Percentiles rank a stretch among this genome's conserved stretches.
These are phyloP conservation scores for Lactarius psammicola DNA, from an alignment of 768 basidiomycete genomes.

Conservation along the genomic window DNA sequence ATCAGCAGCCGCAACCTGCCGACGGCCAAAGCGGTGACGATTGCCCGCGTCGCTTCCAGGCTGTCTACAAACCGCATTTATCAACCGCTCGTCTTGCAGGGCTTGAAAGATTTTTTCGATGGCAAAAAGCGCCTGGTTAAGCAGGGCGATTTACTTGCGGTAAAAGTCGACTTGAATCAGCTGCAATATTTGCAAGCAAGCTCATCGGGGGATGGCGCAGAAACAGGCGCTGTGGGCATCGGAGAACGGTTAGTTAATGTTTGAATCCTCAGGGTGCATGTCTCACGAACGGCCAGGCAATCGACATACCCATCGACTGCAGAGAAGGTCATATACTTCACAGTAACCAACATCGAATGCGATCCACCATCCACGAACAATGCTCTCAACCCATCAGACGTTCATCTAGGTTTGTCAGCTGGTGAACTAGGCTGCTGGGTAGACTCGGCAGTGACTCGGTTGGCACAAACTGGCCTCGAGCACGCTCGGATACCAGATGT, in stretches of 20 bases:
- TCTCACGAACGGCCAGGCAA: conserved; percentile 5
- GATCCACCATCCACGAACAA: conserved; percentile 46
- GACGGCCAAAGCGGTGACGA: conserved; percentile 61
- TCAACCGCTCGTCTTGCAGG: conserved; percentile 58
- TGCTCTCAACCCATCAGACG: conserved; percentile 39
- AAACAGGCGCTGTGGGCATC: conserved; percentile 12
- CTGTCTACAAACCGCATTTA: conserved; percentile 62
- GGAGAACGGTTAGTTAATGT: not conserved
- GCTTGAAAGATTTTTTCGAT: conserved; percentile 64
- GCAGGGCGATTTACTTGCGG: conserved; percentile 68
- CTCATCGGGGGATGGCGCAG: conserved; percentile 6
- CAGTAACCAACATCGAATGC: conserved; percentile 73
- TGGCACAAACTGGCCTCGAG: conserved; percentile 79
- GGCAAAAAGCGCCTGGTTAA: conserved; percentile 56
- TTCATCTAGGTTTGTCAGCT: conserved; percentile 52
- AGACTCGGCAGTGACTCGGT: conserved; percentile 66
- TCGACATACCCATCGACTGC: conserved; percentile 23
- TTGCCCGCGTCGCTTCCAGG: conserved; percentile 81
- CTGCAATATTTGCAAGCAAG: conserved; percentile 27
- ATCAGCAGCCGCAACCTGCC: conserved; percentile 60
- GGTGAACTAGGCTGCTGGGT: conserved; percentile 87
- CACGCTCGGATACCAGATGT: conserved; percentile 58
- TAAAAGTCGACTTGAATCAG: conserved; percentile 58
- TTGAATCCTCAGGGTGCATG: conserved; percentile 1
- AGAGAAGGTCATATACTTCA: conserved; percentile 67